Base-by-base conservation (phyloP, 352 stramenopile genomes). In the Elongisporangium senticosum region DNA sequence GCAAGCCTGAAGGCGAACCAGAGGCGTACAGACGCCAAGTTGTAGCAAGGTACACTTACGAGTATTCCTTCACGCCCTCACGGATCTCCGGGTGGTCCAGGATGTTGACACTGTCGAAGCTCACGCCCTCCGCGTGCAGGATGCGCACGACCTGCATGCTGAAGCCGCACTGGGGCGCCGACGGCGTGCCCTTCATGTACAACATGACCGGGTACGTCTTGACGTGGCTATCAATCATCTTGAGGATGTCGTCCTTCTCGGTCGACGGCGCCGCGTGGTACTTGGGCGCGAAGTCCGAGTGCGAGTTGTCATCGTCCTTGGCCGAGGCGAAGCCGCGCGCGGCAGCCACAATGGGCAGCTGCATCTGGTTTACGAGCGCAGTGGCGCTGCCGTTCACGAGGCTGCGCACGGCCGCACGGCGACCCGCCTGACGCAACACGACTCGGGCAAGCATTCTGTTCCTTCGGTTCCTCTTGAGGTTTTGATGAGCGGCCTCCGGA, bases 111-210 rank as follows among this genome's bases (percentile, higher is more conserved):
- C 85, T 97, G 72, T 94, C 83, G 83, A 99, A 99, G 69, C 97
- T 97, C 62, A 95, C 77, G 65, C 89, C 89, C 67, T 96, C 80
- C 28, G 77, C 73, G 69, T 96, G 87, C 59, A 99, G 70, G 55
- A 98, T 98, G 68, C 93, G 80, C 50, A 99, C 95, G 23, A 99
- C 95, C 67, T 97, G 89, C 68, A 96, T 94, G 50, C 87, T 98
- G 72, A 99, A 99, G 58, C 97, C 97, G 72, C 98, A 99, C 82
- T 98, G 90, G 40, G 98, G 97, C 65, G 92, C 83, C 61, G 80
- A 81, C 37, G 98, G 97, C 61, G 96, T 99, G 56, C 98, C 98
- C 77, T 99, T 99, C 98, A 99, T 99, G 86, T 99, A 99, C 0
- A 99, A 83, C 95, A 99, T 98, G 28, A 99, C 72, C 6, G 77